Conservation (phyloP, 208 protist species). For the Herpetomonas tarakana region DNA sequence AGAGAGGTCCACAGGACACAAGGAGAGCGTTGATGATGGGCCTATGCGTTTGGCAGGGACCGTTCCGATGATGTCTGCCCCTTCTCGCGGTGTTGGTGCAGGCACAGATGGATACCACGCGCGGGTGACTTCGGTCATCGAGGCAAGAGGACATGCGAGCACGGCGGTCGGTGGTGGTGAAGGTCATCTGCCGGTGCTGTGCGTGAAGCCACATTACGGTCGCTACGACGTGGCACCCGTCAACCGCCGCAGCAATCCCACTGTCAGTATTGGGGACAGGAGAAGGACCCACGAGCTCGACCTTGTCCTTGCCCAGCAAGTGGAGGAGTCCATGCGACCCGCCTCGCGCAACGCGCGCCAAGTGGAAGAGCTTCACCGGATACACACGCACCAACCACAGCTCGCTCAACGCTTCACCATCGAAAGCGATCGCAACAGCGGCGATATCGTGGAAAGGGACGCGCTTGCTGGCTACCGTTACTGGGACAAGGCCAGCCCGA, state of each 20-base stretch:
- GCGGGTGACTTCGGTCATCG: too few species aligned
- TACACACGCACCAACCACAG: background rate
- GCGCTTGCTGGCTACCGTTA: constrained; percentile 19
- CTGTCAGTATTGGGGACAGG: too few species aligned
- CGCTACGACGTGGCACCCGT: background rate
- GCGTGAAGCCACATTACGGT: background rate
- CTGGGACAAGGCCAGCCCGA: constrained; percentile 23
- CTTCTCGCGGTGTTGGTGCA: too few species aligned
- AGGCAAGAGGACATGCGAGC: too few species aligned
- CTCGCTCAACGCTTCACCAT: constrained; percentile 29
- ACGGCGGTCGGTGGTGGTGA: too few species aligned
- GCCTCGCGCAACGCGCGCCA: background rate
- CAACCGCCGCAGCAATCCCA: background rate
- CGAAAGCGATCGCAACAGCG: constrained; percentile 25
- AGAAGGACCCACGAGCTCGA: too few species aligned
- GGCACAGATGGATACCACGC: too few species aligned
- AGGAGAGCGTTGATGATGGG: too few species aligned
- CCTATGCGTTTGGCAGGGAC: too few species aligned
- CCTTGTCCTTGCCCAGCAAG: background rate
- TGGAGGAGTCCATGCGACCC: background rate
- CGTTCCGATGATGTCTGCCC: too few species aligned
- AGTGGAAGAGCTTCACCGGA: background rate
- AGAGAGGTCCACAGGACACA: too few species aligned
- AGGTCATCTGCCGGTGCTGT: background rate
- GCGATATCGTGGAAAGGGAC: constrained; percentile 45